Evolutionary conservation across 225 moss, liverwort and hornwort species (phyloP).

Genomic region (Antitrichia curtipendula): DNA sequence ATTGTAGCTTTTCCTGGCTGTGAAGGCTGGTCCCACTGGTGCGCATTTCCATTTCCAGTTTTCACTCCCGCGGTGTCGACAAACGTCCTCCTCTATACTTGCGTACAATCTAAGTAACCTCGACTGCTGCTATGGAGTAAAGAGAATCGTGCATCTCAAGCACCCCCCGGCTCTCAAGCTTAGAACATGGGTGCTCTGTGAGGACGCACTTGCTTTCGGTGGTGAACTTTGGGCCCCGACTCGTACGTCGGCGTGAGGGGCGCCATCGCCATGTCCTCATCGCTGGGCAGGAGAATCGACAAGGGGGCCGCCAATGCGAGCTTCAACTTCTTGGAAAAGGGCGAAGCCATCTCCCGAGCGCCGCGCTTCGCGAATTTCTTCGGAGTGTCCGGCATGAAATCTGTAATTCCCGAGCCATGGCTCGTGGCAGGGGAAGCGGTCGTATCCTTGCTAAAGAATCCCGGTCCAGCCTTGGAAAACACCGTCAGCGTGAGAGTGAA

Average conservation of each 20-base stretch:
- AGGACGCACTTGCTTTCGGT: conserved; percentile 40
- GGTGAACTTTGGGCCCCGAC: conserved; percentile 22
- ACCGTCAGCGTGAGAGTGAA: conserved; percentile 24
- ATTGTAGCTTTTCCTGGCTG: conserved; percentile 19
- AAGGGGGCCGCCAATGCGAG: background rate
- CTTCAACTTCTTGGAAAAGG: conserved; percentile 12
- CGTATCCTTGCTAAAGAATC: conserved; percentile 12
- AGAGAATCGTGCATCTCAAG: conserved; percentile 1
- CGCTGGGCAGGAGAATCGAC: background rate
- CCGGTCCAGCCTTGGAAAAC: conserved; percentile 16
- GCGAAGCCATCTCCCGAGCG: background rate
- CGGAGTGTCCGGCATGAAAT: conserved; percentile 31
- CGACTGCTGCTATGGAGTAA: background rate
- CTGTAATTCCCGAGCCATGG: conserved; percentile 19
- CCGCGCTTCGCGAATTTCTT: conserved; percentile 20
- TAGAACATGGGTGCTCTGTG: conserved; percentile 35
- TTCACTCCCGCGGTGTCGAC: conserved; percentile 19
- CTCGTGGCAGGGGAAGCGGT: conserved; percentile 12
- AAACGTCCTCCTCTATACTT: conserved; percentile 21
- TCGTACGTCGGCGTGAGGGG: conserved; percentile 19
- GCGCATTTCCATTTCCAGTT: background rate
- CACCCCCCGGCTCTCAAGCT: background rate
- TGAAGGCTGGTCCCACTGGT: background rate
- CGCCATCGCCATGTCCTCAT: conserved; percentile 14
- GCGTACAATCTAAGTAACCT: conserved; percentile 11